A percentile compares a stretch with the other conserved stretches of the same genome.
Evolutionary conservation across 345 rosid species (phyloP).

Genomic region (Dimocarpus longan): DNA sequence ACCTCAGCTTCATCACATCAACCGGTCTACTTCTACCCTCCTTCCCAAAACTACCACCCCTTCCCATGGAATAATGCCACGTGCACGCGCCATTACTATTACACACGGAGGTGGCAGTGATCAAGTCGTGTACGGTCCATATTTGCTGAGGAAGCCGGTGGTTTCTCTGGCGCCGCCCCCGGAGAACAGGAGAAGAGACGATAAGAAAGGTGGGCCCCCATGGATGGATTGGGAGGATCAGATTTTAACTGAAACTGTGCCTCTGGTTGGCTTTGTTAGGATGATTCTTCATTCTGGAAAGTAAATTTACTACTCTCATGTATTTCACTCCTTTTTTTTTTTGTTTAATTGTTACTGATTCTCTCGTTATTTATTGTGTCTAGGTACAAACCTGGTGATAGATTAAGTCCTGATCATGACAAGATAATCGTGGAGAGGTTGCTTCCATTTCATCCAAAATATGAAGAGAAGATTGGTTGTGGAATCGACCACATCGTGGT

Average conservation of each 20-base stretch:
- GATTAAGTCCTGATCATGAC: slow-evolving; percentile 13
- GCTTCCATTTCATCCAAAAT: slow-evolving; percentile 19
- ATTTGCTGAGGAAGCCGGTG: slow-evolving; percentile 4
- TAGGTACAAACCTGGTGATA: background rate
- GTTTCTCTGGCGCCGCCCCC: background rate
- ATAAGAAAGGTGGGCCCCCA: background rate
- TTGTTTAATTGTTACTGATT: background rate
- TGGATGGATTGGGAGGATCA: slow-evolving; percentile 9
- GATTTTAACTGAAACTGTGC: slow-evolving; percentile 5
- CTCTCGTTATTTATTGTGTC: background rate
- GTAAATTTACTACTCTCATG: background rate
- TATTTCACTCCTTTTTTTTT: background rate
- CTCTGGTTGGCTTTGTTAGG: slow-evolving; percentile 2
- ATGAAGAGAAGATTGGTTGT: background rate
- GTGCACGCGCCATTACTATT: background rate
- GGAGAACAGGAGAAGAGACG: background rate
- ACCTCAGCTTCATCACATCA: background rate
- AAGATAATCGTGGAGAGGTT: slow-evolving; percentile 8
- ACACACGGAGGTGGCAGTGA: background rate
- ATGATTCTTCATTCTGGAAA: slow-evolving; percentile 20
- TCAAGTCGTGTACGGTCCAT: background rate
- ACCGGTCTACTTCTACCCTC: background rate
- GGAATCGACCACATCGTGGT: slow-evolving; percentile 17
- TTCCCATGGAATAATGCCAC: background rate
- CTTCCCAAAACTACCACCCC: background rate